These are phyloP conservation scores for Aspergillus ruber DNA, from an alignment of 2,329 filamentous ascomycete species.

Conservation along the genomic window DNA sequence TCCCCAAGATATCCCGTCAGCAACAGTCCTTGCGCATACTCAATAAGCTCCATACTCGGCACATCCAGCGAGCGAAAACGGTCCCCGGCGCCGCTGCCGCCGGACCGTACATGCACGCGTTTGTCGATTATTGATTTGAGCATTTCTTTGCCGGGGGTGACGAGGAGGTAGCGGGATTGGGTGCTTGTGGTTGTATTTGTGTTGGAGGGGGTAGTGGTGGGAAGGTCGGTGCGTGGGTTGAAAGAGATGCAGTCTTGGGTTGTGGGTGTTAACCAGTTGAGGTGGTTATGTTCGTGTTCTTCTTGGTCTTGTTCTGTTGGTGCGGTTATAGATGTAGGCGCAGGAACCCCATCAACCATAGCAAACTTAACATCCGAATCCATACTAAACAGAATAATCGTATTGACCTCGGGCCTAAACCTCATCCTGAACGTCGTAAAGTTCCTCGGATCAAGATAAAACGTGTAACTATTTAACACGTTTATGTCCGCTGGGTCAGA, in stretches of 20 bases:
- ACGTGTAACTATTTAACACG: constrained; percentile 21
- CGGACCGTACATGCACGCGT: constrained; percentile 16
- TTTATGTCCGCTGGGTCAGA: constrained; percentile 8
- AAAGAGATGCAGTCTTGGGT: constrained; percentile 18
- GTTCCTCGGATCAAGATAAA: constrained; percentile 25
- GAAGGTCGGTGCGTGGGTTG: constrained; percentile 3
- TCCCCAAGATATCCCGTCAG: constrained; percentile 20
- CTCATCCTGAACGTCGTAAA: constrained; percentile 29
- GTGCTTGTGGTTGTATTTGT: not conserved
- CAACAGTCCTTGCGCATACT: constrained; percentile 23
- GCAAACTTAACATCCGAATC: constrained; percentile 22
- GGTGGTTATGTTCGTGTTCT: not conserved
- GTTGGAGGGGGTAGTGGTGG: not conserved
- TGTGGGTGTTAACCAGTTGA: constrained; percentile 22
- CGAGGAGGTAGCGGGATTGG: constrained; percentile 17
- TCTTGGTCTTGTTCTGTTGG: not conserved
- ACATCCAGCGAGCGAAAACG: constrained; percentile 15
- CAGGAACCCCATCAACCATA: constrained; percentile 8
- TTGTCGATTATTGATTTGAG: constrained; percentile 19
- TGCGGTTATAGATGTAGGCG: not conserved
- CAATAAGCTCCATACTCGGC: constrained; percentile 20
- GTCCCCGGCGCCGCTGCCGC: constrained; percentile 15
- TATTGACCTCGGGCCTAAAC: constrained; percentile 21
- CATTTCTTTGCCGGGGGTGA: constrained; percentile 23
- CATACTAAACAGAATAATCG: constrained; percentile 21